A percentile compares a stretch with the other conserved stretches of the same genome.
Evolutionary conservation across 2,329 filamentous ascomycete species (phyloP).

Genomic region (Nigrospora oryzae): DNA sequence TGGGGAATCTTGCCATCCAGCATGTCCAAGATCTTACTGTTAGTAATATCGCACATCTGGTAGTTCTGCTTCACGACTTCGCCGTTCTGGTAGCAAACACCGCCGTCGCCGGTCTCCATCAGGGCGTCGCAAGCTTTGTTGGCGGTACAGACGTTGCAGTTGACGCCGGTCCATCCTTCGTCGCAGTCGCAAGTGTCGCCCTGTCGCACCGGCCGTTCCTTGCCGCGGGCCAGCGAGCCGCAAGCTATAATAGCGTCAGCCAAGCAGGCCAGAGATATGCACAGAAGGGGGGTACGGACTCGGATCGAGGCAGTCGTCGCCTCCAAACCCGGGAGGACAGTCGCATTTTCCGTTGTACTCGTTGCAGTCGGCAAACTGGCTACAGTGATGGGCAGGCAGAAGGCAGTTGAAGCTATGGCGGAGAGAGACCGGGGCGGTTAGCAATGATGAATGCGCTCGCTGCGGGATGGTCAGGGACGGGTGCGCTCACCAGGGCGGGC

Average conservation of each 20-base stretch:
- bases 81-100: constrained; percentile 86
- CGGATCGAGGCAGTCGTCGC: constrained; percentile 85
- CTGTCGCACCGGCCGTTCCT: constrained; percentile 66
- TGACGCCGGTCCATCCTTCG: constrained; percentile 92
- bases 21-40: constrained; percentile 83
- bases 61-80: constrained; percentile 90
- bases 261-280: background rate
- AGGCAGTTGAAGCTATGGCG: constrained; percentile 87
- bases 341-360: constrained; percentile 85
- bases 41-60: constrained; percentile 97
- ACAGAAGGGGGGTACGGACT: constrained; percentile 31
- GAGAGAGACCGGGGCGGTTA: background rate
- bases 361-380: constrained; percentile 85
- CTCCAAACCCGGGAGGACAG: constrained; percentile 87
- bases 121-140: constrained; percentile 79
- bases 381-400: constrained; percentile 81
- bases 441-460: background rate
- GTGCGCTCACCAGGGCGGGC: constrained; percentile 61
- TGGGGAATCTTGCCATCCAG: constrained; percentile 80
- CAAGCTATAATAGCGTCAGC: constrained; percentile 47
- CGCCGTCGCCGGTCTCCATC: constrained; percentile 74
- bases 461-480: background rate
- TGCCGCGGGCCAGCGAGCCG: constrained; percentile 75
- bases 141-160: constrained; percentile 90
- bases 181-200: constrained; percentile 73